Evolutionary conservation across 2,329 filamentous ascomycete species (phyloP).

Genomic region (Penicillium vulpinum): DNA sequence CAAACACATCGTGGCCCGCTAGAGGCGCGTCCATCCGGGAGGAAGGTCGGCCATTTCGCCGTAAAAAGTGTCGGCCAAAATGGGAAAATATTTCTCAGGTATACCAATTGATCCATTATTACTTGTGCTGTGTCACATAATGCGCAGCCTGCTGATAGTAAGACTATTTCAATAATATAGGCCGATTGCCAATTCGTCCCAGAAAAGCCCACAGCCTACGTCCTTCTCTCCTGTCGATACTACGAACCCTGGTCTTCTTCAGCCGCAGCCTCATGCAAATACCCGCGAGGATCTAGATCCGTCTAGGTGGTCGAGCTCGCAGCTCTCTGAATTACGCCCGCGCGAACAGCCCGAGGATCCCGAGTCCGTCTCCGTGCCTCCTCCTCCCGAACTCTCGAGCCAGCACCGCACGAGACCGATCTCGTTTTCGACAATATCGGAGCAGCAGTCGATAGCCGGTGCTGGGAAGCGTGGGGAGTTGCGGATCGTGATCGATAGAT

Average conservation of each 20-base stretch:
- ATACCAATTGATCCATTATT: constrained; percentile 32
- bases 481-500: constrained; percentile 76
- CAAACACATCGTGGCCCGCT: constrained; percentile 53
- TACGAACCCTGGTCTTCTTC: constrained; percentile 58
- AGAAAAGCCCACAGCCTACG: constrained; percentile 34
- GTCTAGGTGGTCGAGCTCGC: constrained; percentile 43
- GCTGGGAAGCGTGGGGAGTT: constrained; percentile 63
- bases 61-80: constrained; percentile 82
- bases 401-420: constrained; percentile 61
- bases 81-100: constrained; percentile 80
- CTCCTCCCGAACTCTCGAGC: constrained; percentile 22
- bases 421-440: constrained; percentile 76
- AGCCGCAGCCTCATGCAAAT: constrained; percentile 32
- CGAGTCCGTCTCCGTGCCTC: constrained; percentile 24
- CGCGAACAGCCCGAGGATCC: constrained; percentile 27
- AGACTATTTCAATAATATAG: constrained; percentile 19
- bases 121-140: constrained; percentile 15
- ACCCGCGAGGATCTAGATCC: constrained; percentile 33
- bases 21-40: constrained; percentile 62
- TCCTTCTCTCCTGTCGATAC: constrained; percentile 52
- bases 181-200: constrained; percentile 38
- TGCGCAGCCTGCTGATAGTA: constrained; percentile 16
- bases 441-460: constrained; percentile 50
- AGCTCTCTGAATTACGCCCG: constrained; percentile 42
- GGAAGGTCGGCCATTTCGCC: constrained; percentile 71